Evolutionary conservation across 208 protist species (phyloP), one percentile per base, ranked within the genome.

Genomic region (Vickermania ingenoplastis): DNA sequence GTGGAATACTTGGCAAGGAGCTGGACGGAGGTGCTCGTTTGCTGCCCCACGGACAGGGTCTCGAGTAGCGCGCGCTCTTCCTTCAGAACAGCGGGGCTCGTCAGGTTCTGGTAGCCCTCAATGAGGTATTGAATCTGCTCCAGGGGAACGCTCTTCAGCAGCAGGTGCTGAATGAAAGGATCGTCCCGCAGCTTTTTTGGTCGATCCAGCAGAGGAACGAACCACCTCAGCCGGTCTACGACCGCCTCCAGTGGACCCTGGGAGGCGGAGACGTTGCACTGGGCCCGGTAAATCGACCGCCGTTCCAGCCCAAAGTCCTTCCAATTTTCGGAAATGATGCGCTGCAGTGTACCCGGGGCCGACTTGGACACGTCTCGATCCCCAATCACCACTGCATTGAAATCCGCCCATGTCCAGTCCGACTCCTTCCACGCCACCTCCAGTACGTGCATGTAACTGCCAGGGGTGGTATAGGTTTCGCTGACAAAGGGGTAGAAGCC

Each of bases 221-320:
- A 62, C 84, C 84, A 91, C 56, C 72, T 74, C 26, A 74, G 54
- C 11, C 80, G 74, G 61, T 91, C 84, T 11, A 69, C 77, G 36
- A 80, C 55, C 17, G 55, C 85, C 62, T 92, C 81, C 4, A 90
- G 72, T 13, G 85, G 81, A 2, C 75, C 75, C 7, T 71, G 36
- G 25, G 71, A 81, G n/a, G 63, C 77, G 36, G 76, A 71, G 7
- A 91, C 45, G 31, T 67, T 63, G 54, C 71, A 73, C 49, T 79
- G 70, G 30, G 76, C 61, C 1, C 61, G 29, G 48, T 66, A 78
- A 1, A 65, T 59, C 11, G 75, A 67, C 57, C 71, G 61, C 30
- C 52, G 28, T 54, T 5, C 11, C 26, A 89, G 70, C 50, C 65
- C 81, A n/a, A 86, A 69, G 21, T 50, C 55, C 25, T 55, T 51